Evolutionary conservation across 129 eudicot genomes (phyloP), one percentile per base, ranked within the genome.

Genomic region (Artemisia tridentata): DNA sequence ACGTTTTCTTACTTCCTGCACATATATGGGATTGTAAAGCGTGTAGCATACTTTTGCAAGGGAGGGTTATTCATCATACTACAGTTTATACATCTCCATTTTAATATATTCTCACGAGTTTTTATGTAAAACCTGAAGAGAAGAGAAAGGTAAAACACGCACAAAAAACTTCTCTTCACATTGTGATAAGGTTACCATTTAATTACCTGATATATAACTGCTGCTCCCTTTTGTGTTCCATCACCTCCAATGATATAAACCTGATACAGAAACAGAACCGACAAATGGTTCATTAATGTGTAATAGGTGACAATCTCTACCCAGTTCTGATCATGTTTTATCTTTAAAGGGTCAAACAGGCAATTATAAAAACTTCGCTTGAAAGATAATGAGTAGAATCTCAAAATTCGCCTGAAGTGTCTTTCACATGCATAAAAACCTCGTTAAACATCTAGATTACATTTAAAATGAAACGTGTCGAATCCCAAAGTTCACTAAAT

Each of bases 211-310:
- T 84, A 90, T 17, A 90, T 90, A 17, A 68, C 91, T 7, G 97
- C 77, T 74, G 97, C 97, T 62, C 97, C 97, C 79, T 83, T 87
- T 63, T 80, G 95, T 48, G 97, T 90, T 67, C 95, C 97, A 69
- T 87, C 95, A n/a, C 97, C 97, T 83, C 95, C 95, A 79, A 90
- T 90, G 13, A 90, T 90, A 74, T 83, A 87, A 75, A 89, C 96
- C 96, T 89, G 78, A 60, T 59, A 17, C 79, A 81, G 3, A n/a
- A 56, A 74, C 14, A 31, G 5, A 61, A 69, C 31, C 66, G 18
- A 52, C 67, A 64, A 79, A 56, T 65, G 27, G 47, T 51, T 57
- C 62, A 29, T 29, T 29, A 27, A 20, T 43, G n/a, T 61, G 5
- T 17, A 15, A 12, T 11, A 51, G 19, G 56, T 51, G 56, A 17